Conservation (phyloP, 2,329 filamentous ascomycete species). For the Pestalotiopsis sp. region DNA sequence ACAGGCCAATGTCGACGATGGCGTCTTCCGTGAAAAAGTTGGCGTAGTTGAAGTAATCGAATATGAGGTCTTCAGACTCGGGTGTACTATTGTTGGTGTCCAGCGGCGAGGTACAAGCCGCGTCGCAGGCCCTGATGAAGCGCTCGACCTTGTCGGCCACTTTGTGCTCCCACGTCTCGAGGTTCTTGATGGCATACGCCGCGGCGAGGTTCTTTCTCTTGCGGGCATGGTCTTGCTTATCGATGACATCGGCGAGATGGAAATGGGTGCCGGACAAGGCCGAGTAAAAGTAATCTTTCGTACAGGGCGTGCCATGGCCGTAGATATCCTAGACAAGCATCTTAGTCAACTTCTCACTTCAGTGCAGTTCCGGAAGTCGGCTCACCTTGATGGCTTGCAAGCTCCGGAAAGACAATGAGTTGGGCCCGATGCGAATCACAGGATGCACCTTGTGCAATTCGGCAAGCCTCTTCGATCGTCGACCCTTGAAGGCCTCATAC, state of each 20-base stretch:
- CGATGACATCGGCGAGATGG: conserved; percentile 52
- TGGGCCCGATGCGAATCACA: conserved; percentile 46
- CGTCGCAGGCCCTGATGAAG: conserved; percentile 44
- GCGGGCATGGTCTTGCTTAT: conserved; percentile 50
- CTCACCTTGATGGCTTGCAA: conserved; percentile 39
- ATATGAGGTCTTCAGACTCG: conserved; percentile 37
- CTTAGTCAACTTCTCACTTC: not conserved
- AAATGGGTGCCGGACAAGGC: conserved; percentile 46
- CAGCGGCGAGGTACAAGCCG: conserved; percentile 37
- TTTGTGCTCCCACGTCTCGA: conserved; percentile 55
- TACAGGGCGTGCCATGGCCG: conserved; percentile 49
- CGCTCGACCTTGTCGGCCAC: conserved; percentile 50
- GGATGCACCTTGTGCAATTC: conserved; percentile 46
- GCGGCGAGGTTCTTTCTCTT: conserved; percentile 51
- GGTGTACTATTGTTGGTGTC: conserved; percentile 16
- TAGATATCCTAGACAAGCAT: conserved; percentile 40
- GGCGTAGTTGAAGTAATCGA: conserved; percentile 51
- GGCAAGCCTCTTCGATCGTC: conserved; percentile 39
- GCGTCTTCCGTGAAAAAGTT: conserved; percentile 59
- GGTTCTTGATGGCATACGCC: conserved; percentile 53
- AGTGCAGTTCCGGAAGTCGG: no score
- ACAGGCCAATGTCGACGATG: conserved; percentile 57
- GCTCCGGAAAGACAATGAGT: conserved; percentile 41
- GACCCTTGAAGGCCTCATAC: not conserved
- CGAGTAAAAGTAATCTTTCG: conserved; percentile 49